phyloP scores from a whole-genome alignment of 768 basidiomycete species.

The Pisolithus marmoratus region DNA sequence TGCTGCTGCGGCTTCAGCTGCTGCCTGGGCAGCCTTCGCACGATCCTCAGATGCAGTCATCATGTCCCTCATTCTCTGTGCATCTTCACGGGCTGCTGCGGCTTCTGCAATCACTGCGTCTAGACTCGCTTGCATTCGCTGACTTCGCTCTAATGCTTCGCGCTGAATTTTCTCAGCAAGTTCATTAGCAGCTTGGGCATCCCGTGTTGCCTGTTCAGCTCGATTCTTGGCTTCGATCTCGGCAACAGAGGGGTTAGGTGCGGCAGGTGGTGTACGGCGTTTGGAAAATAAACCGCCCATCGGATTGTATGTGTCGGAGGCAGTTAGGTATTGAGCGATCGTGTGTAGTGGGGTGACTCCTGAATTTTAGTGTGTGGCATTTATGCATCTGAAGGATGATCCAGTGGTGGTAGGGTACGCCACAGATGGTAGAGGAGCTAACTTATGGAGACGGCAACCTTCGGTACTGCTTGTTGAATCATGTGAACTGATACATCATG shows the following conservation, averaged over 20 bases:
- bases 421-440: too few species aligned
- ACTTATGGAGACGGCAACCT: too few species aligned
- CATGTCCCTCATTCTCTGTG: conserved; percentile 1
- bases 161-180: neutral
- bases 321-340: too few species aligned
- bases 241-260: conserved; percentile 9
- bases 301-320: neutral
- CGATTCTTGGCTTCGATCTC: conserved; percentile 2
- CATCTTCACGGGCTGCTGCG: conserved; percentile 7
- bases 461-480: too few species aligned
- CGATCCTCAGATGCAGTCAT: conserved; percentile 4
- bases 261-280: neutral
- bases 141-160: conserved; percentile 5
- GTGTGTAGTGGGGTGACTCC: too few species aligned
- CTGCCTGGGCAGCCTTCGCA: conserved; percentile 1
- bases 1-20: conserved; percentile 2
- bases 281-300: neutral
- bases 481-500: too few species aligned
- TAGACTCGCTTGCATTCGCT: conserved; percentile 3
- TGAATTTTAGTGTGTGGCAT: too few species aligned
- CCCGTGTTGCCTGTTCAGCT: conserved; percentile 3
- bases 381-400: too few species aligned
- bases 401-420: too few species aligned
- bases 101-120: conserved; percentile 3
- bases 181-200: neutral